Evolutionary conservation across 164 flowering plant species (phyloP).

Genomic region (Vitis riparia): DNA sequence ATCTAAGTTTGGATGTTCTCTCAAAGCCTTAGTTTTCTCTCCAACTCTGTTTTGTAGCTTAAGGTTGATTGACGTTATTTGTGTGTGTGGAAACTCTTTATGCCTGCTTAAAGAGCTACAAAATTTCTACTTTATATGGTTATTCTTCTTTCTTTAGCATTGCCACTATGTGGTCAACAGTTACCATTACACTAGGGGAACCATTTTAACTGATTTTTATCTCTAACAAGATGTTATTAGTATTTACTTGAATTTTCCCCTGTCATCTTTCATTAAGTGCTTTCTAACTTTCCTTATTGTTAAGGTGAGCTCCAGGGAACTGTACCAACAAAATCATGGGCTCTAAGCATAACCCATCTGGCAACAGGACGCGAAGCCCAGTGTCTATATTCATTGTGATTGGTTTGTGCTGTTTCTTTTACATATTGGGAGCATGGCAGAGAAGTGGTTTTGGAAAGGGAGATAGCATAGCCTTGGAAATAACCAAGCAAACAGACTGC

Average conservation of each 20-base stretch:
- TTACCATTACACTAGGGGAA: too few relatives aligned
- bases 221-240: too few relatives aligned
- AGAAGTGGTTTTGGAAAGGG: slow-evolving; percentile 93
- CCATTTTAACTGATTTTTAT: too few relatives aligned
- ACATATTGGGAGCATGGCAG: slow-evolving; percentile 91
- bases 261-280: too few relatives aligned
- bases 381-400: slow-evolving; percentile 62
- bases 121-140: too few relatives aligned
- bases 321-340: slow-evolving; percentile 41
- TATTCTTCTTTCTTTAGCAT: too few relatives aligned
- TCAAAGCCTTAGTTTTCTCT: too few relatives aligned
- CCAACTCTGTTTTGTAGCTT: neutral
- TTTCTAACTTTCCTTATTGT: slow-evolving; percentile 10
- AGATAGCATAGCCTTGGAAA: slow-evolving; percentile 58
- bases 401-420: slow-evolving; percentile 82
- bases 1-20: too few relatives aligned
- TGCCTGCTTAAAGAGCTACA: neutral
- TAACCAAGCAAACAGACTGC: slow-evolving; percentile 69
- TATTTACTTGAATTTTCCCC: too few relatives aligned
- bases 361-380: slow-evolving; percentile 55
- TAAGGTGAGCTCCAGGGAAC: slow-evolving; percentile 14
- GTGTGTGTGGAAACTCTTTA: neutral
- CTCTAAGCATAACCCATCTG: slow-evolving; percentile 46
- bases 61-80: neutral
- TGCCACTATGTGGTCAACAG: too few relatives aligned